These are phyloP conservation scores for Penicillium janthinellum DNA, from an alignment of 2,329 filamentous ascomycete genomes.

Conservation along the genomic window DNA sequence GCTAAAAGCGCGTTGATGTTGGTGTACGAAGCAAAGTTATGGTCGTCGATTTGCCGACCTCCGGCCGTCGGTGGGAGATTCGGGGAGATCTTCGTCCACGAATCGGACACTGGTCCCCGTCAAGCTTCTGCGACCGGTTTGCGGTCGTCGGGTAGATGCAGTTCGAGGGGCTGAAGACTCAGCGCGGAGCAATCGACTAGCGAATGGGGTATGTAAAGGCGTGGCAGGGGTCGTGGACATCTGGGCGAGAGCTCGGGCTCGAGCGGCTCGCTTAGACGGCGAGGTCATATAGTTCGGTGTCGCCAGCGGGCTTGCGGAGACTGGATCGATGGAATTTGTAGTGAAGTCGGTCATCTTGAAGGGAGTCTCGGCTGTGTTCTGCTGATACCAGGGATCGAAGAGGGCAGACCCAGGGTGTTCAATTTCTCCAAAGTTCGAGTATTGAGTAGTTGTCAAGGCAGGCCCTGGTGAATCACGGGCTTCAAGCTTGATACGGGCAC, in stretches of 20 bases:
- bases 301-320: constrained; percentile 40
- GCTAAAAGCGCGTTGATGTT: background rate
- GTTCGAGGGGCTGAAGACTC: constrained; percentile 25
- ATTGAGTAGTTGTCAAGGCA: constrained; percentile 30
- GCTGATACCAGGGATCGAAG: constrained; percentile 42
- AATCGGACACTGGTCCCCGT: constrained; percentile 44
- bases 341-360: constrained; percentile 42
- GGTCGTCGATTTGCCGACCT: constrained; percentile 38
- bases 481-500: constrained; percentile 38
- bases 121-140: constrained; percentile 31
- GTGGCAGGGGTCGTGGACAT: constrained; percentile 50
- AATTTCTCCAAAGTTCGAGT: constrained; percentile 23
- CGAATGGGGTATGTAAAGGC: constrained; percentile 47
- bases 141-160: constrained; percentile 29
- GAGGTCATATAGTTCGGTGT: constrained; percentile 48
- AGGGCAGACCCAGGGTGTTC: constrained; percentile 29
- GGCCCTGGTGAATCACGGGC: constrained; percentile 34
- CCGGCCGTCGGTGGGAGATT: constrained; percentile 44
- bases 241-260: constrained; percentile 44
- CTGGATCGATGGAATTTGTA: constrained; percentile 32
- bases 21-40: constrained; percentile 23
- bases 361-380: constrained; percentile 34
- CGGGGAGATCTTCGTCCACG: constrained; percentile 42
- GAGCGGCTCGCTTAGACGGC: constrained; percentile 50
- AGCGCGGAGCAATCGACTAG: constrained; percentile 40